Evolutionary conservation across 2,329 filamentous ascomycete genomes (phyloP), one percentile per base, ranked within the genome.

Genomic region (Xylaria sp.): DNA sequence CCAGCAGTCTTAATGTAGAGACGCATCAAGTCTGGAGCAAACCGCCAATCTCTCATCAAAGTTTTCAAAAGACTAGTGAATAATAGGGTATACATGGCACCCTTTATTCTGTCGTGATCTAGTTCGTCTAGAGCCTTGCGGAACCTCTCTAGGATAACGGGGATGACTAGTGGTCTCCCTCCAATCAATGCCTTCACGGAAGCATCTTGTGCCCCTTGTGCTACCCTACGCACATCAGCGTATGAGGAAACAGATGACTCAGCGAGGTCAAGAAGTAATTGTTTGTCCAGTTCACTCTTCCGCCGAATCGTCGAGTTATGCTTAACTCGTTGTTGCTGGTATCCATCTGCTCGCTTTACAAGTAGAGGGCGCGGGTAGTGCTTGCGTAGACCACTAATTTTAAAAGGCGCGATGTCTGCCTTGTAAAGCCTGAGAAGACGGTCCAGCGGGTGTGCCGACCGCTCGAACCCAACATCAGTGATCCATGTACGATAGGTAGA

Each of bases 401-500:
- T 97, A 84, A 97, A 99, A 0, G 95, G 92, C 28, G 93, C 89
- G 68, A 94, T 92, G 75, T 99, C 96, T 6, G 93, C 91, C 74
- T 91, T 90, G 77, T 97, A 92, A 0, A 99, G 87, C 62, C 94
- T 89, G 4, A 92, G 89, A 15, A 98, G 90, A 23, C 96, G 88
- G 78, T 99, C 96, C 10, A 98, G 84, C 1, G 97, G 93, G 78
- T 97, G 96, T 0, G 96, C 95, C 20, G 95, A 97, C 68, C 95
- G 88, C 81, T 99, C 96, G 68, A 97, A 97, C 20, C 97, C 96
- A 48, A 99, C 94, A 76, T 99, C 96, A 1, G 97, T 94, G 75
- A 99, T 98, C 94, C 94, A 99, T 9, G 93, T 96, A 51, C 93
- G 88, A 79, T 97, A 99, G 1, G 95, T 93, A 26, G 92, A 92